Evolutionary conservation across 306 rosid genomes (phyloP), one percentile per base, ranked within the genome.

Genomic region (Spatholobus suberectus): DNA sequence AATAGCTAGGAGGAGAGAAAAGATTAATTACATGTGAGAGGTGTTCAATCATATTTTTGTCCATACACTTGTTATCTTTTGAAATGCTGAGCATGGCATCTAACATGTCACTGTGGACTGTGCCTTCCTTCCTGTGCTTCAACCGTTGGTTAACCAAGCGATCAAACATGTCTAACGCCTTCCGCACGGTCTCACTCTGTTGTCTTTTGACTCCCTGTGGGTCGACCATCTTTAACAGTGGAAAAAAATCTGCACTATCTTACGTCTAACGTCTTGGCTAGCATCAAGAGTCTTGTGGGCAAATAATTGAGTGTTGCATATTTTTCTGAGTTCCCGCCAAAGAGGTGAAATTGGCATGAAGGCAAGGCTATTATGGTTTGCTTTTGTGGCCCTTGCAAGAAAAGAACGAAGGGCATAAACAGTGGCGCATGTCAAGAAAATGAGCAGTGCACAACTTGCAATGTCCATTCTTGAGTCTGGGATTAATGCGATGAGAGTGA

Each of bases 1-100:
- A 13, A 47, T 47, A 47, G 5, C 6, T 47, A 47, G 20, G 5
- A 27, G 6, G 49, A 59, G 8, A 9, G 84, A 59, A 18, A 2
- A 47, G 54, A 15, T 47, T 47, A 47, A 27, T 21, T 81, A 82
- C 85, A 29, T 75, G 77, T 15, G 70, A 76, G 14, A 82, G 12
- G 55, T 82, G 85, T 43, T 38, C 52, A 38, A 82, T 75, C 77
- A 82, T 58, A 5, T 59, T 75, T 43, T 54, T 82, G 70, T 82
- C 81, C 13, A 82, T 66, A 12, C 66, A 10, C 71, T 82, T 32
- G 29, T 82, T 82, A 9, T 82, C 81, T 12, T 82, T 54, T 4
- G 62, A 82, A 67, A 75, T 82, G 63, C 58, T 76, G 61, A 82
- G 85, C 29, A 82, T 38, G 20, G 81, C 70, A 67, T 82, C 81